phyloP scores from a whole-genome alignment of 2,329 filamentous ascomycete species.

The Stachybotrys echinatus region DNA sequence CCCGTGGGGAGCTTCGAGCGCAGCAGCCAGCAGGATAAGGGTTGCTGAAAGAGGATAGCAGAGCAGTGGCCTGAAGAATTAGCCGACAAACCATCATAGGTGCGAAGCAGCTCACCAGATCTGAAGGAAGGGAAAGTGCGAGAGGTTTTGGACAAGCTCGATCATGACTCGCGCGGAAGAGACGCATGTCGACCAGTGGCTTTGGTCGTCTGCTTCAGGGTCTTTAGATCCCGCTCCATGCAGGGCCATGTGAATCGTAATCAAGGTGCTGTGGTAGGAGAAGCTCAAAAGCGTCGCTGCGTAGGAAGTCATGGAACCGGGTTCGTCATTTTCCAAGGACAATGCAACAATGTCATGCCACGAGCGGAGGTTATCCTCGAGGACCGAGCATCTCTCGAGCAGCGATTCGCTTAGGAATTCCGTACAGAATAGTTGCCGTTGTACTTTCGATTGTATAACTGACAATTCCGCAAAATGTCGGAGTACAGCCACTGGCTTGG shows the following conservation, averaged over 20 bases:
- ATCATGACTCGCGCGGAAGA: neutral
- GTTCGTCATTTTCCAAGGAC: neutral
- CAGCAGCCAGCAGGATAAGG: neutral
- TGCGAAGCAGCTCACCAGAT: neutral
- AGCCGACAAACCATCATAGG: too few species aligned
- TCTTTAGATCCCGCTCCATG: neutral
- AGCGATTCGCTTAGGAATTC: neutral
- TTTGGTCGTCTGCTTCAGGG: neutral
- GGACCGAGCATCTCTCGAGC: neutral
- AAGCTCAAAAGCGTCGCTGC: neutral
- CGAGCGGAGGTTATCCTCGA: neutral
- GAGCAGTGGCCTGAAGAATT: neutral
- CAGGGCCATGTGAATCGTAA: neutral
- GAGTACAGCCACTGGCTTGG: neutral
- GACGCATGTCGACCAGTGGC: neutral
- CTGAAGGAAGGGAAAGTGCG: neutral
- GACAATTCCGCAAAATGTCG: neutral
- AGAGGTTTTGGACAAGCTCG: neutral
- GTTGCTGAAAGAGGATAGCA: neutral
- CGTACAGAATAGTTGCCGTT: neutral
- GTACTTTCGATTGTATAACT: neutral
- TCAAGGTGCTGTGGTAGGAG: neutral
- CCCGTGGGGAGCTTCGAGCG: neutral
- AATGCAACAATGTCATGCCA: neutral
- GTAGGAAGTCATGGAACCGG: neutral